Percentiles rank a stretch among this genome's conserved stretches.
Evolutionary conservation across 106 monocot genomes (phyloP).

Genomic region (Apostasia ramifera): DNA sequence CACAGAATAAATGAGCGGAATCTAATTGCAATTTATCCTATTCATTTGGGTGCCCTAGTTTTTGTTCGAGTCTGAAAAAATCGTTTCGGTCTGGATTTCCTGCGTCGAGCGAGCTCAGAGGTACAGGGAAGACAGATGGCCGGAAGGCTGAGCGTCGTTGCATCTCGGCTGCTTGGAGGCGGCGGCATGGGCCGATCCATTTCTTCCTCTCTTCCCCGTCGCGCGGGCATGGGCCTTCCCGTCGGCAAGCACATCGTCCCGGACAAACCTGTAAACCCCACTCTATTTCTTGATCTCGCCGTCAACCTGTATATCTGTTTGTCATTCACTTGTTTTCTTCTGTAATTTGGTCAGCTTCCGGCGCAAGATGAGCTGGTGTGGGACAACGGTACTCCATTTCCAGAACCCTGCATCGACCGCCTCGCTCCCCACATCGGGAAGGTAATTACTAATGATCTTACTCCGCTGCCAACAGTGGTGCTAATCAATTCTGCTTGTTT

Average conservation of each 20-base stretch:
- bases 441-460: slow-evolving; percentile 18
- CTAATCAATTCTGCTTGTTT: neutral
- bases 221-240: slow-evolving; percentile 93
- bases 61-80: too few relatives aligned
- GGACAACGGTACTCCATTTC: slow-evolving; percentile 92
- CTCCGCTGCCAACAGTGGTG: too few relatives aligned
- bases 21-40: too few relatives aligned
- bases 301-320: neutral
- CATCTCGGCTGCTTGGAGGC: slow-evolving; percentile 57
- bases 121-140: slow-evolving; percentile 33
- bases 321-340: neutral
- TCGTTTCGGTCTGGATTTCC: too few relatives aligned
- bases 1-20: too few relatives aligned
- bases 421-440: slow-evolving; percentile 75
- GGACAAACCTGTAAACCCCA: slow-evolving; percentile 50
- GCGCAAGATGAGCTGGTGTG: slow-evolving; percentile 72
- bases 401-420: slow-evolving; percentile 90
- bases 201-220: slow-evolving; percentile 39
- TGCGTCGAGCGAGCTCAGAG: too few relatives aligned
- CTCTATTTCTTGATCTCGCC: neutral
- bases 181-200: slow-evolving; percentile 40
- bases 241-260: slow-evolving; percentile 88
- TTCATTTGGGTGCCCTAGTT: too few relatives aligned
- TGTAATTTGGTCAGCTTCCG: slow-evolving; percentile 34
- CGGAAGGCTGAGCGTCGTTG: slow-evolving; percentile 50